Evolutionary conservation across 2,329 filamentous ascomycete genomes (phyloP), one percentile per base, ranked within the genome.

Genomic region (Talaromyces amestolkiae): DNA sequence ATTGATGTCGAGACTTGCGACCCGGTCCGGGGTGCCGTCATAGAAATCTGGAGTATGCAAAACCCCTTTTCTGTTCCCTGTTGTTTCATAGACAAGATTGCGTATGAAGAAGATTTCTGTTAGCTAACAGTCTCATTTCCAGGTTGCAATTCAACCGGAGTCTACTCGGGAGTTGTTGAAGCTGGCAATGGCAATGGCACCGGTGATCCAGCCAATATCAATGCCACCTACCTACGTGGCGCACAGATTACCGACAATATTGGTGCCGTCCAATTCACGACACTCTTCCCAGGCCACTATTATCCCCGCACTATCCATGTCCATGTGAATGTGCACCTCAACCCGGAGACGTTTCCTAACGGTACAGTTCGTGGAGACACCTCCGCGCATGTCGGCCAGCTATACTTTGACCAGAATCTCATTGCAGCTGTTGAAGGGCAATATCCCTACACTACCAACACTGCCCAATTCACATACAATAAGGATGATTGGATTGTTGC

Each of bases 361-460:
- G 64, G 33, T 19, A 62, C 59, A 56, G 80, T 85, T 65, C 76
- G 77, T 43, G 83, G 81, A 61, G 80, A 79, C n/a, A 79, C 75
- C 47, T 81, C 85, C 60, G 80, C 83, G 10, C 87, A 89, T 73
- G 81, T 88, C 45, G 87, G 87, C 19, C 86, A 89, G 73, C 72
- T 87, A 53, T 89, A 86, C 79, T 86, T 85, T 51, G 85, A 89
- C 70, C 82, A 88, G 71, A 77, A 78, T 65, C 80, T 89, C n/a
- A 80, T 85, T 68, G 70, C 69, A 27, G 68, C 78, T 47, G 83
- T 88, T 60, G 82, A 85, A 68, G 74, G 73, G 3, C 77, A 76
- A 1, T 68, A 73, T 2, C 82, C 83, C n/a, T 63, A 63, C 19
- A 63, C 43, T 27, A 47, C 65, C 15, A 72, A 69, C 31, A 64